These are phyloP conservation scores for Mortierella sp. DNA, from an alignment of 371 early-diverging fungal species.

Conservation along the genomic window DNA sequence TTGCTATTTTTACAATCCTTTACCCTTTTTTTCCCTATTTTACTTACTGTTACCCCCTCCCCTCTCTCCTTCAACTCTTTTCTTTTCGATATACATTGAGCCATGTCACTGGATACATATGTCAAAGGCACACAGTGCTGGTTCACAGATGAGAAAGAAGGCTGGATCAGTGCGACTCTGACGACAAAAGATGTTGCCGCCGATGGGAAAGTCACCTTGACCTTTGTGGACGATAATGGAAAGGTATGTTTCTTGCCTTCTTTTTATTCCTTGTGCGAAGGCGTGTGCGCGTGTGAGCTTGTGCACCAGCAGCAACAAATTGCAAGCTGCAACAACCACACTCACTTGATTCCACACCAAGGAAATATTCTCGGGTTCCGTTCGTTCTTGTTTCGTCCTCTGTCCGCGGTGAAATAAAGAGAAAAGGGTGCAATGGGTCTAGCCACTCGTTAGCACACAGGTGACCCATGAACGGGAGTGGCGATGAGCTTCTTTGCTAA, in stretches of 20 bases:
- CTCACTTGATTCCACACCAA: not conserved
- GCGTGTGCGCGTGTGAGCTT: too few relatives aligned
- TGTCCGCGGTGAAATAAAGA: not conserved
- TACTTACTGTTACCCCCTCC: not conserved
- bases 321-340: not conserved
- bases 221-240: slow-evolving; percentile 73
- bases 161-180: slow-evolving; percentile 85
- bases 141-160: slow-evolving; percentile 89
- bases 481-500: not conserved
- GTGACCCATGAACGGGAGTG: not conserved
- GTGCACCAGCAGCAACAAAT: not conserved
- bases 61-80: not conserved
- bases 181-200: slow-evolving; percentile 69
- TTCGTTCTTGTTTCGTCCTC: not conserved
- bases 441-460: not conserved
- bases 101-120: slow-evolving; percentile 69
- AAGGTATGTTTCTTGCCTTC: slow-evolving; percentile 29
- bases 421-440: not conserved
- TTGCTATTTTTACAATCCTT: not conserved
- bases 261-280: not conserved
- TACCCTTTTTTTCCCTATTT: not conserved
- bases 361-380: not conserved
- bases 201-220: slow-evolving; percentile 68
- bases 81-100: slow-evolving; percentile 8
- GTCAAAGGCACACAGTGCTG: slow-evolving; percentile 85